Evolutionary conservation across 352 stramenopile genomes (phyloP), one percentile per base, ranked within the genome.

Genomic region (Phytophthora sansomeana): DNA sequence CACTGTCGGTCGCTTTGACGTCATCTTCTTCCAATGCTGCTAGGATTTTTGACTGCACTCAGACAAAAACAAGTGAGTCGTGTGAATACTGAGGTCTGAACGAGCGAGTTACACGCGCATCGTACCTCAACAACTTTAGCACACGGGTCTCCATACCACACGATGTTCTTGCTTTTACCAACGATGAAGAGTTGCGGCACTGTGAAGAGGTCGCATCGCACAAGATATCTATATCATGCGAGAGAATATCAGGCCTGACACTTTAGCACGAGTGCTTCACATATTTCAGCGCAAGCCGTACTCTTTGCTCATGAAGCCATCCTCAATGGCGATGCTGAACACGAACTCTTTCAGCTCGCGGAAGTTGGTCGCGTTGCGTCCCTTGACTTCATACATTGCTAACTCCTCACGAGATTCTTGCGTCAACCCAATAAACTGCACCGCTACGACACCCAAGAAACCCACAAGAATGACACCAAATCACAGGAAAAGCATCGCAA

Each of bases 341-440:
- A 58, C 24, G 35, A 93, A 89, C 17, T 74, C 52, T 39, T 75
- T 65, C 28, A 93, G 55, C 30, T 77, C 58, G 36, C 75, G 75
- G 50, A 89, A 92, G 59, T 87, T 65, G 56, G 62, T 91, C n/a
- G 82, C 77, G 11, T 67, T 60, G 2, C 73, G 67, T 0, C 80
- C 83, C 65, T 91, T 89, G 13, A 78, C 61, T 21, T 81, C 74
- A 57, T 94, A 92, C 72, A 78, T 77, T 11, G 60, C 65, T 36
- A 92, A 55, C 43, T 92, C 83, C 51, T 88, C 79, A 5, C 74
- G 83, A 19, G 78, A 78, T 43, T 93, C 83, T 48, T 93, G 85
- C 5, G 85, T 93, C 56, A 93, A 46, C 4, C 64, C 85, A 7
- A 93, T 48, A 61, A 90, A 85, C 58, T 90, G 77, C 24, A 89